These are phyloP conservation scores for Penicillium waksmanii DNA, from an alignment of 495 filamentous ascomycete genomes.

Conservation along the genomic window DNA sequence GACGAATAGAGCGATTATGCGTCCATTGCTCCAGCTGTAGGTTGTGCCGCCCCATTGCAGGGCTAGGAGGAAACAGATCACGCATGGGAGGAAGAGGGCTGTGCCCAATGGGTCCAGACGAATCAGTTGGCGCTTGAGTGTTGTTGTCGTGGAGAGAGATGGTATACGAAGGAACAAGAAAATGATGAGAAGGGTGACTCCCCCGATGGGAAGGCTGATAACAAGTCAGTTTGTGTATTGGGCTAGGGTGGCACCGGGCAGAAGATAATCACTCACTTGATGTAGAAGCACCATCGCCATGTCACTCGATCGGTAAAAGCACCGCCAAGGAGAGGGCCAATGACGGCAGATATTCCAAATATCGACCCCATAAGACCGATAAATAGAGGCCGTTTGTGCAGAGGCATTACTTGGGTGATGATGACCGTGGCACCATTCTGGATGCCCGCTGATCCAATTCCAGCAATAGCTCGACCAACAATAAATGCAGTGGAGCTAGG, in stretches of 20 bases:
- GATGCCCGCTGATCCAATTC: slow-evolving; percentile 54
- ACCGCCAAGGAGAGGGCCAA: slow-evolving; percentile 44
- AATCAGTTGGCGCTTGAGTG: slow-evolving; percentile 20
- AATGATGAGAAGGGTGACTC: slow-evolving; percentile 50
- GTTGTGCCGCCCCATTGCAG: slow-evolving; percentile 63
- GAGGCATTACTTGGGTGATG: slow-evolving; percentile 58
- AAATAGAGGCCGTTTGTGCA: slow-evolving; percentile 57
- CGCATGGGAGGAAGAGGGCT: slow-evolving; percentile 51
- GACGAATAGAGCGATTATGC: slow-evolving; percentile 57
- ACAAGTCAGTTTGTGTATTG: background rate
- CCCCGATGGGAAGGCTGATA: slow-evolving; percentile 56
- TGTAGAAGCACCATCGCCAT: slow-evolving; percentile 68
- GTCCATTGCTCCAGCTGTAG: slow-evolving; percentile 56
- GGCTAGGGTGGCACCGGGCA: background rate
- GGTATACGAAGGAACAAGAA: slow-evolving; percentile 50
- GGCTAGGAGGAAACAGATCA: slow-evolving; percentile 60
- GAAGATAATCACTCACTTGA: slow-evolving; percentile 41
- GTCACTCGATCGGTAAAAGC: slow-evolving; percentile 39
- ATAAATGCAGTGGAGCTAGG: slow-evolving; percentile 72
- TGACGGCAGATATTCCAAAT: slow-evolving; percentile 60
- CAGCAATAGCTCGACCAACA: slow-evolving; percentile 59
- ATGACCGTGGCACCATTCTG: slow-evolving; percentile 58
- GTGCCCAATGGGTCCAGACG: slow-evolving; percentile 53
- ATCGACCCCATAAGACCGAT: slow-evolving; percentile 48
- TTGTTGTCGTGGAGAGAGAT: background rate